Conservation (phyloP, 1,139 yeast genomes). For the Zygosaccharomyces sapae region DNA sequence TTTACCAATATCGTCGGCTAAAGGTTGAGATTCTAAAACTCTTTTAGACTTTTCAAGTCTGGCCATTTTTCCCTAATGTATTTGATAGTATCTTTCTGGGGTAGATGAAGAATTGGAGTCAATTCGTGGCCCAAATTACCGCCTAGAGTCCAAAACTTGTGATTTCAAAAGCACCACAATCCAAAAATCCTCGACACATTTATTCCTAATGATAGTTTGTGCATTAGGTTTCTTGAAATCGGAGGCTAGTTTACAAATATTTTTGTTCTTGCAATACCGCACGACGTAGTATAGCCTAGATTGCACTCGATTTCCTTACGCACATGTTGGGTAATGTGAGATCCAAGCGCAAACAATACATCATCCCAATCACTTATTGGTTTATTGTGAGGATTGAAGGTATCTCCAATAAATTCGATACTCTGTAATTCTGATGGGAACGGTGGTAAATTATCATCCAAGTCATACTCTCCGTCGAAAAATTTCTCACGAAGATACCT, state of each 20-base stretch:
- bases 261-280: slow-evolving; percentile 79
- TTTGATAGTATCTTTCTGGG: slow-evolving; percentile 42
- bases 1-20: slow-evolving; percentile 29
- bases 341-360: slow-evolving; percentile 60
- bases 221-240: slow-evolving; percentile 80
- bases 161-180: slow-evolving; percentile 49
- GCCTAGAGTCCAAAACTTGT: slow-evolving; percentile 87
- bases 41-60: slow-evolving; percentile 34
- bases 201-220: slow-evolving; percentile 67
- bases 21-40: slow-evolving; percentile 31
- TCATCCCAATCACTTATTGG: slow-evolving; percentile 79
- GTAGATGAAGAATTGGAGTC: slow-evolving; percentile 43
- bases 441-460: slow-evolving; percentile 44
- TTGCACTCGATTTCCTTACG: slow-evolving; percentile 50
- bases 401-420: slow-evolving; percentile 25
- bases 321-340: slow-evolving; percentile 51
- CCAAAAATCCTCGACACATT: slow-evolving; percentile 50
- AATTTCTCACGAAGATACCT: slow-evolving; percentile 20
- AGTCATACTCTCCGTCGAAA: slow-evolving; percentile 26
- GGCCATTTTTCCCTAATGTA: slow-evolving; percentile 47
- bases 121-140: slow-evolving; percentile 79
- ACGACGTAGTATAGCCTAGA: slow-evolving; percentile 82
- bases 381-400: slow-evolving; percentile 19
- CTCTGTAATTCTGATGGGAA: slow-evolving; percentile 44
- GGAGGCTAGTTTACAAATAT: slow-evolving; percentile 81